Evolutionary conservation across 441 rosid species (phyloP), one percentile per base, ranked within the genome.

Genomic region (Adansonia rubrostipa): DNA sequence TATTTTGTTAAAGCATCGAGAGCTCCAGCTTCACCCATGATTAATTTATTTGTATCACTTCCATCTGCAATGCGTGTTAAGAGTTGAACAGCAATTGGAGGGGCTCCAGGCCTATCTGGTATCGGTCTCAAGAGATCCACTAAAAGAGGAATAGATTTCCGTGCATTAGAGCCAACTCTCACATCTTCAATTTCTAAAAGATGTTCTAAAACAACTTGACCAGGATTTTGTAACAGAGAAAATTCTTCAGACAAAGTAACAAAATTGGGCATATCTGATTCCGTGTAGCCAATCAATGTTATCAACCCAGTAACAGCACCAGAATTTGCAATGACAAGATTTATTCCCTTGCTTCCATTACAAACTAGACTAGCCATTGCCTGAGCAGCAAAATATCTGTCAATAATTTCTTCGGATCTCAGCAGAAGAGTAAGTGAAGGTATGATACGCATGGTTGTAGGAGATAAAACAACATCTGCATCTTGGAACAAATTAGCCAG

Each of bases 91-190:
- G 89, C 88, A 78, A 88, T 77, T 56, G 92, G 85, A 73, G 93
- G 93, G 78, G 95, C 94, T 82, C 85, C 87, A 10, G 93, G 97
- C 85, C 97, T 89, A 75, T 92, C 96, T 75, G 98, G 95, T 70
- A 93, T 88, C 15, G 99, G 99, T 85, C 89, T 89, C 85, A 95
- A 82, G 77, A 93, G 92, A 88, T 95, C 99, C 79, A 95, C 99
- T 82, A 95, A 85, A 75, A 91, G 83, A 66, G 99, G 98, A 82
- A 95, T 92, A 80, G 93, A 87, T 83, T 91, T 91, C 3, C 92
- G 93, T 60, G 98, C 89, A 58, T 87, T 79, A 80, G 96, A 89
- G 64, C 97, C 98, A 82, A 84, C 75, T 82, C 92, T 89, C 62
- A 95, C 88, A 82, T 92, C 98, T 83, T 93, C 98, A 67, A 91